Evolutionary conservation across 805 yeast species (phyloP).

Genomic region (Lipomyces kockii): DNA sequence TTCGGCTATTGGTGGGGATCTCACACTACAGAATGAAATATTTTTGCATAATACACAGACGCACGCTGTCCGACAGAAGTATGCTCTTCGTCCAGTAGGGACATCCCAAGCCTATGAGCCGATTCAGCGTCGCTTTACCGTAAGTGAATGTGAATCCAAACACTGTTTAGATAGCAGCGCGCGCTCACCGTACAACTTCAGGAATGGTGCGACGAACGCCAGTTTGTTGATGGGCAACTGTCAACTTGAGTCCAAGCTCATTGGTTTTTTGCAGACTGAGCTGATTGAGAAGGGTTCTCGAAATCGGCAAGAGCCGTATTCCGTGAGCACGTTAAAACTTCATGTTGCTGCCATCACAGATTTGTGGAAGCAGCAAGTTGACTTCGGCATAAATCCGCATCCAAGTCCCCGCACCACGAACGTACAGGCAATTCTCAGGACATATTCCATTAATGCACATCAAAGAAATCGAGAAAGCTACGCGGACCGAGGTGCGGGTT

Average conservation of each 20-base stretch:
- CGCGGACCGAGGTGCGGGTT: neutral
- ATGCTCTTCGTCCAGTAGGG: neutral
- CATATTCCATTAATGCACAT: neutral
- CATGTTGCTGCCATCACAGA: constrained; percentile 3
- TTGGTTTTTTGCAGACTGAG: neutral
- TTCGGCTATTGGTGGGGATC: neutral
- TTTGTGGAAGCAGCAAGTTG: constrained; percentile 4
- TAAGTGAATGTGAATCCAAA: neutral
- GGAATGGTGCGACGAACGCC: constrained; percentile 2
- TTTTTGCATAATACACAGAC: neutral
- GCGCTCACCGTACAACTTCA: neutral
- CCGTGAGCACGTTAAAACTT: neutral
- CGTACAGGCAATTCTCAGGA: neutral
- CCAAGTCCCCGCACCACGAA: neutral
- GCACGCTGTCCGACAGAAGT: neutral
- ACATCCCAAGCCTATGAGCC: neutral
- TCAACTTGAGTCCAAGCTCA: neutral
- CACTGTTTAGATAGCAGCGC: neutral
- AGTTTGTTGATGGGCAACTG: constrained; percentile 4
- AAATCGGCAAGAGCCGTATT: neutral
- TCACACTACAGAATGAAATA: neutral
- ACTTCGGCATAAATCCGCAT: neutral
- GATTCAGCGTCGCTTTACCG: neutral
- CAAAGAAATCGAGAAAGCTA: neutral
- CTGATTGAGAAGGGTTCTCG: neutral